phyloP scores from a whole-genome alignment of 768 basidiomycete species.

The Plicaturopsis crispa region DNA sequence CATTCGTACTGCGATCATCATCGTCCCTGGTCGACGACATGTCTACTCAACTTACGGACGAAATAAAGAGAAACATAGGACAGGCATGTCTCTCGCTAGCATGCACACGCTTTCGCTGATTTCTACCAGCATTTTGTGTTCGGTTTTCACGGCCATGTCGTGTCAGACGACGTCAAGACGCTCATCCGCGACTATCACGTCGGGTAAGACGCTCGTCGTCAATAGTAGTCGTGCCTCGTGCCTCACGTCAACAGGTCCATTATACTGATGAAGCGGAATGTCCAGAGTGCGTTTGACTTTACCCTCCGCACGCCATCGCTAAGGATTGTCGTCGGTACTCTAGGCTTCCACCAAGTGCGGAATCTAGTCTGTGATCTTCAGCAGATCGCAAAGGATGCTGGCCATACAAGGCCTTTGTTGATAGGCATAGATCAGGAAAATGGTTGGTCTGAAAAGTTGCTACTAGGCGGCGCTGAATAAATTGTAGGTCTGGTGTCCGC shows the following conservation, averaged over 20 bases:
- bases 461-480: not conserved
- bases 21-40: too few relatives aligned
- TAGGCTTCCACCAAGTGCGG: conserved; percentile 46
- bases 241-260: conserved; percentile 30
- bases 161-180: conserved; percentile 41
- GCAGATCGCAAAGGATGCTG: conserved; percentile 43
- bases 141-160: conserved; percentile 55
- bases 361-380: conserved; percentile 44
- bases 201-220: conserved; percentile 27
- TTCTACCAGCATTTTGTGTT: conserved; percentile 58
- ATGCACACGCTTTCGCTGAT: not conserved
- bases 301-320: not conserved
- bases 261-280: conserved; percentile 65
- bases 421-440: conserved; percentile 74
- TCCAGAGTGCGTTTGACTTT: conserved; percentile 31
- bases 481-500: conserved; percentile 58
- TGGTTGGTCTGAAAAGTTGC: conserved; percentile 25
- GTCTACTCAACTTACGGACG: conserved; percentile 22
- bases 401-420: conserved; percentile 49
- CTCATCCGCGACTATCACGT: conserved; percentile 59
- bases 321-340: not conserved
- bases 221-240: not conserved
- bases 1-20: too few relatives aligned
- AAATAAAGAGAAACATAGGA: conserved; percentile 35
- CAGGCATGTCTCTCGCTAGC: conserved; percentile 24